Evolutionary conservation across 176 grass and related monocot genomes (phyloP), one percentile per base, ranked within the genome.

Genomic region (Zea luxurians): DNA sequence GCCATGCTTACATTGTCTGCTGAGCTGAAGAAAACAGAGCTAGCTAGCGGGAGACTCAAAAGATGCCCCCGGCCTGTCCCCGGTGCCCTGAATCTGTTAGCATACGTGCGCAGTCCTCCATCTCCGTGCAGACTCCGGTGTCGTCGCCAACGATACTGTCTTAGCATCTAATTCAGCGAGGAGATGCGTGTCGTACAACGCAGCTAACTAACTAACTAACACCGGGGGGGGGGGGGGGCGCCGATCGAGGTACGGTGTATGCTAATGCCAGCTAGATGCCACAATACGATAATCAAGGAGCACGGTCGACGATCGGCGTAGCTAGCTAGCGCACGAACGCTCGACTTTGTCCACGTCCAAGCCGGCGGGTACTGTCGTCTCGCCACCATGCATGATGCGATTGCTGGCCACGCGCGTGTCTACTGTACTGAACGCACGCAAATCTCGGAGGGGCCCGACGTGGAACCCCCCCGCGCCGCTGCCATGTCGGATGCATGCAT

Each of bases 1-100:
- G 8, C 10, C 13, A 35, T 27, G 8, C 20, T 55, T 11, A 54
- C 43, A 61, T 41, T 40, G 42, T 73, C 59, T 17, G 5, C 6
- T 2, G 2, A 50, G 20, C 9, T 2, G 2, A 72, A 40, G 57
- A 69, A 90, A 73, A 55, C 38, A 73, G 27, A 27, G 1, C 27
- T 1, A 27, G 27, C 27, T 27, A 27, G 27, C 27, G 27, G 27
- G 27, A 76, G 81, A 83, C 82, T 37, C 84, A 10, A 86, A 83
- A 86, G 87, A 96, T 96, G 87, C 87, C 40, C 27, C 27, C 27
- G 27, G 27, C 27, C 46, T 81, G 71, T 84, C 82, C 67, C 82
- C 75, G 34, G 46, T 53, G 49, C 46, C 27, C 86, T 36, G 64
- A 55, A 50, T 27, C 62, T 41, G 38, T 58, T 36, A 20, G 66